A percentile compares a stretch with the other conserved stretches of the same genome.
Evolutionary conservation across 768 basidiomycete species (phyloP).

Genomic region (Boletus fagicola): DNA sequence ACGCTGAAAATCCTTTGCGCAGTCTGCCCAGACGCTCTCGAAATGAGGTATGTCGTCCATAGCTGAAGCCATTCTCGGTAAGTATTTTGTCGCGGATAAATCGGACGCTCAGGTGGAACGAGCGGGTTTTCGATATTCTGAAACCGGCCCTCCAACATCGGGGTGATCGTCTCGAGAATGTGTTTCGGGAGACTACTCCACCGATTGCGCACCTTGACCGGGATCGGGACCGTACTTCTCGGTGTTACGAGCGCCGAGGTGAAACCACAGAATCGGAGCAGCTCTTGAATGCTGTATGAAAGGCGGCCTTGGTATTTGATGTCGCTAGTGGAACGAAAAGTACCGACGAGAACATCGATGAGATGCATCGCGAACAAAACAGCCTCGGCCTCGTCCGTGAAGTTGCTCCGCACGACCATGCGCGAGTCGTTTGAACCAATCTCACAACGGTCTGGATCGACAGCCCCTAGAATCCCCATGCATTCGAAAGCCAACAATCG

Average conservation of each 20-base stretch:
- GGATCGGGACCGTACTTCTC: constrained; percentile 47
- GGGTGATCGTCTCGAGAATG: constrained; percentile 81
- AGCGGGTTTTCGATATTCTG: constrained; percentile 45
- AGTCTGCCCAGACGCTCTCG: constrained; percentile 51
- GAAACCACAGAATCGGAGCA: constrained; percentile 85
- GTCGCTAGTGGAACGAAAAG: constrained; percentile 92
- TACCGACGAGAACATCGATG: constrained; percentile 84
- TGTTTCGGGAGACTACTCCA: constrained; percentile 83
- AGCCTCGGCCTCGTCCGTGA: constrained; percentile 74
- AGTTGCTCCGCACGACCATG: constrained; percentile 79
- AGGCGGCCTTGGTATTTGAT: constrained; percentile 87
- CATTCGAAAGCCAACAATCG: constrained; percentile 82
- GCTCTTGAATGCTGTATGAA: constrained; percentile 89
- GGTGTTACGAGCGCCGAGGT: constrained; percentile 66
- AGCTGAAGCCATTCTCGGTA: constrained; percentile 96
- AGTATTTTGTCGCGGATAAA: constrained; percentile 73
- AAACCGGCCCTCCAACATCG: constrained; percentile 73
- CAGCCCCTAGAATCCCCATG: constrained; percentile 86
- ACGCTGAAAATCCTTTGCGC: constrained; percentile 74
- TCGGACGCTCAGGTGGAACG: constrained; percentile 55
- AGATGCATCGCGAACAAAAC: constrained; percentile 81
- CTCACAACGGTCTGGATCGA: constrained; percentile 92
- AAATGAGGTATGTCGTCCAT: constrained; percentile 83
- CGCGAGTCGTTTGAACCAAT: constrained; percentile 54
- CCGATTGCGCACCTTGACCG: constrained; percentile 64